A percentile compares a stretch with the other conserved stretches of the same genome.
Conservation (phyloP, 352 stramenopile species). For the Phytophthora sansomeana region DNA sequence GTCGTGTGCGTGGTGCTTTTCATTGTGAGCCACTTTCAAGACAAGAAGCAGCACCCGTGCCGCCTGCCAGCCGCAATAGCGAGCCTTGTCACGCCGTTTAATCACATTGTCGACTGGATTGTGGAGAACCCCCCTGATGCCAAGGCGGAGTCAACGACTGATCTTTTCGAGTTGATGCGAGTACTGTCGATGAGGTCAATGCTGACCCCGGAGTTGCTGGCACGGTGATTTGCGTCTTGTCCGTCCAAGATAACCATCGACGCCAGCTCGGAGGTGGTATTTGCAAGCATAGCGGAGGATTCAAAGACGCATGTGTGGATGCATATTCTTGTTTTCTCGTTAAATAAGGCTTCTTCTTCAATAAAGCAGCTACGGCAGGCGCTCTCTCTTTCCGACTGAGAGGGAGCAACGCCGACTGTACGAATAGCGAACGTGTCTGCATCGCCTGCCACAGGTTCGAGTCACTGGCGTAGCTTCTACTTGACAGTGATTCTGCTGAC, state of each 20-base stretch:
- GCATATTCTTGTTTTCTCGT: slow-evolving; percentile 31
- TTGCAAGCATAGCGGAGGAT: slow-evolving; percentile 17
- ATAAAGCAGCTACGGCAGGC: slow-evolving; percentile 29
- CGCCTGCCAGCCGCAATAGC: slow-evolving; percentile 44
- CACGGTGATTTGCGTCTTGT: slow-evolving; percentile 24
- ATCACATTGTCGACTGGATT: slow-evolving; percentile 63
- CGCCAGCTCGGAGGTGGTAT: not conserved
- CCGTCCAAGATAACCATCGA: slow-evolving; percentile 1
- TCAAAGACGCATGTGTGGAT: slow-evolving; percentile 19
- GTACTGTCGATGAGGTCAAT: slow-evolving; percentile 63
- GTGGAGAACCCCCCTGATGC: slow-evolving; percentile 60
- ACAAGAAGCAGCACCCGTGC: slow-evolving; percentile 52
- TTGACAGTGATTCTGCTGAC: slow-evolving; percentile 40
- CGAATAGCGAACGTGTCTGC: slow-evolving; percentile 23
- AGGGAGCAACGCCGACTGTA: slow-evolving; percentile 19
- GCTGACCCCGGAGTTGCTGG: slow-evolving; percentile 47
- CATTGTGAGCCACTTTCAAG: slow-evolving; percentile 65
- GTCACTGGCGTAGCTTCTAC: slow-evolving; percentile 23
- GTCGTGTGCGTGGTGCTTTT: slow-evolving; percentile 74
- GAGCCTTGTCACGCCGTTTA: slow-evolving; percentile 68
- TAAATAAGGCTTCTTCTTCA: slow-evolving; percentile 39
- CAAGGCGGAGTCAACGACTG: slow-evolving; percentile 57
- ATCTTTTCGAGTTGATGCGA: slow-evolving; percentile 79
- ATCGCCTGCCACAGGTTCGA: slow-evolving; percentile 14
- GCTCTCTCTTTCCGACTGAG: slow-evolving; percentile 22